phyloP scores from a whole-genome alignment of 164 flowering plant species.

The Stephania cephalantha region DNA sequence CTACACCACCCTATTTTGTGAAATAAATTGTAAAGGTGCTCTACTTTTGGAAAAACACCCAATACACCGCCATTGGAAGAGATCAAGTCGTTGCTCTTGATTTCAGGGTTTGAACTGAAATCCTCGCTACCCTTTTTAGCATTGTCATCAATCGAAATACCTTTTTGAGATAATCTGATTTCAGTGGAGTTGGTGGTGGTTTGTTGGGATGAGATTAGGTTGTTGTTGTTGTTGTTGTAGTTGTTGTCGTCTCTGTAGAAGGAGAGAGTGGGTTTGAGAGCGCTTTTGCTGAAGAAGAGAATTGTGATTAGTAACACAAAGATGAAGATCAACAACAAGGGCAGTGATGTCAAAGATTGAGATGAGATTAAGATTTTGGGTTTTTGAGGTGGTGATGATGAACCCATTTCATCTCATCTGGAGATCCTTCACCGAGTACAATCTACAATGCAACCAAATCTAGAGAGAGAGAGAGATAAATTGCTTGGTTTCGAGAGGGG shows the following conservation, averaged over 20 bases:
- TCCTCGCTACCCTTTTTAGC: too few relatives aligned
- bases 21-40: too few relatives aligned
- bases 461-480: too few relatives aligned
- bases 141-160: too few relatives aligned
- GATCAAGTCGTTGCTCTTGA: too few relatives aligned
- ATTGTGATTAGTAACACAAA: slow-evolving; percentile 30
- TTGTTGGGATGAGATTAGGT: slow-evolving; percentile 7
- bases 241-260: slow-evolving; percentile 26
- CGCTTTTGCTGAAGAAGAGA: slow-evolving; percentile 37
- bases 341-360: background rate
- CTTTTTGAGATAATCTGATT: too few relatives aligned
- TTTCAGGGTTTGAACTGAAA: too few relatives aligned
- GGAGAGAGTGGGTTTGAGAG: slow-evolving; percentile 38
- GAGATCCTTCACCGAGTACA: background rate
- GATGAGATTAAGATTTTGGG: background rate
- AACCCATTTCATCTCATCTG: background rate
- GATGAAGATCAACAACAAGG: slow-evolving; percentile 18
- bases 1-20: too few relatives aligned
- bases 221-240: too few relatives aligned
- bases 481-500: too few relatives aligned
- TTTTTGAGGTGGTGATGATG: slow-evolving; percentile 5
- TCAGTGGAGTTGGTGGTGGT: background rate
- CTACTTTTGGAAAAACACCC: too few relatives aligned
- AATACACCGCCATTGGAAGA: too few relatives aligned
- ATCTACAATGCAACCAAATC: background rate